Base-by-base conservation (phyloP, 345 rosid genomes). In the Populus nigra region DNA sequence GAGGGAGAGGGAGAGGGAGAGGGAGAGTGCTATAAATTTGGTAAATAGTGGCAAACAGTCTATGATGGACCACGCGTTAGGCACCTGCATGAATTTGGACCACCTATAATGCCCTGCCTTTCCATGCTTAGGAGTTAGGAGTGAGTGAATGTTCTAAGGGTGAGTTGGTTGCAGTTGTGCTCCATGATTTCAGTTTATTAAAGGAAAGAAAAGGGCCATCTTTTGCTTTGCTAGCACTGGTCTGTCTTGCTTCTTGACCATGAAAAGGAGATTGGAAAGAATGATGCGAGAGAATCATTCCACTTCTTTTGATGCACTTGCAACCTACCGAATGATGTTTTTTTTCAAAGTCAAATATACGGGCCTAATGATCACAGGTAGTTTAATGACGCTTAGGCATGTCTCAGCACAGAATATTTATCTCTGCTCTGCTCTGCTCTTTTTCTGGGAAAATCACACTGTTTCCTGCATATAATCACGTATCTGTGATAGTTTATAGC, bases 151-250 rank as follows among this genome's bases (percentile, higher is more conserved):
- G 73, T 83, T 79, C 70, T 29, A 12, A 69, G 39, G 38, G 45
- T 31, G 76, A 43, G 80, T 72, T 65, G 82, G 69, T 74, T 81
- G 85, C 81, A 65, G 76, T 79, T 77, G 82, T 73, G 81, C 83
- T 62, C 36, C 72, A 41, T 36, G 4, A 38, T 8, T 78, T 72
- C 27, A 23, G 68, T 15, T 49, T 67, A 66, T 31, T 47, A 77
- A 43, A 75, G 25, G 45, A 57, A 78, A 71, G 33, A 41, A 65
- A 25, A 80, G 27, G 18, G 22, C 62, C 73, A 73, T 43, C 81
- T 83, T 82, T 78, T 33, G 77, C 74, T 70, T 78, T 61, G 6
- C 66, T 41, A 71, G 55, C 63, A 33, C 4, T 71, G 76, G 67
- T 39, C 35, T 73, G 39, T 72, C 61, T 41, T 74, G 66, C 39